Evolutionary conservation across 805 yeast genomes (phyloP).

Genomic region (Saccharomycopsis malanga): DNA sequence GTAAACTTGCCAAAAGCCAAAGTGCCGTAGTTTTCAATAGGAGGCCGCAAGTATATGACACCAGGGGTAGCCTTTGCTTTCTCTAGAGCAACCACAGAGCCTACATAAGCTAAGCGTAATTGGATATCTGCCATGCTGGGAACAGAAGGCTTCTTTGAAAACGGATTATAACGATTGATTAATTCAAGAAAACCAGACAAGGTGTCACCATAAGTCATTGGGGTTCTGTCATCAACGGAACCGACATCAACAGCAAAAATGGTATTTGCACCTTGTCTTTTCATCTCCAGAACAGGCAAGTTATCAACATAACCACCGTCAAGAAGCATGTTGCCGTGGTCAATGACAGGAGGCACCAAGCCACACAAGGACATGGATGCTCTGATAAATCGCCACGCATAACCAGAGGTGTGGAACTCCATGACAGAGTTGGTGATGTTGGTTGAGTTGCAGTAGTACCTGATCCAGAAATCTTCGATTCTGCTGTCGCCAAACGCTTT

Average conservation of each 20-base stretch:
- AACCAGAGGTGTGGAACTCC: conserved; percentile 90
- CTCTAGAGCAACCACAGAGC: conserved; percentile 90
- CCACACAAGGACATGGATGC: conserved; percentile 98
- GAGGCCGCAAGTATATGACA: conserved; percentile 84
- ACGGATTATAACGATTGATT: conserved; percentile 82
- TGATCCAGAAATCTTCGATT: conserved; percentile 94
- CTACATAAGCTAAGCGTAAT: conserved; percentile 85
- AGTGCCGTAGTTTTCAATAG: conserved; percentile 87
- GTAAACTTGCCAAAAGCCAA: conserved; percentile 88
- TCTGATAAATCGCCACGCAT: conserved; percentile 90
- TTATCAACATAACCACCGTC: conserved; percentile 97
- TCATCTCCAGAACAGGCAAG: conserved; percentile 89
- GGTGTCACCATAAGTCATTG: conserved; percentile 88
- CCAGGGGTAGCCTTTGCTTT: conserved; percentile 79
- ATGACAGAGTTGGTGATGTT: conserved; percentile 90
- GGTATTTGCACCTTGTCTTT: conserved; percentile 74
- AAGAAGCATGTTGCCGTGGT: conserved; percentile 85
- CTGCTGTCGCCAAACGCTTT: conserved; percentile 87
- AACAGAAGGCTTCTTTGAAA: conserved; percentile 76
- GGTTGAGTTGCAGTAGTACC: conserved; percentile 83
- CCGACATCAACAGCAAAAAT: conserved; percentile 96
- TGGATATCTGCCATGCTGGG: conserved; percentile 96
- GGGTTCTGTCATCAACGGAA: conserved; percentile 84
- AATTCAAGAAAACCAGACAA: conserved; percentile 90
- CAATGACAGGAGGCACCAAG: conserved; percentile 74